Base-by-base conservation (phyloP, 139 green algal species). In the Pedinophyceae sp. region DNA sequence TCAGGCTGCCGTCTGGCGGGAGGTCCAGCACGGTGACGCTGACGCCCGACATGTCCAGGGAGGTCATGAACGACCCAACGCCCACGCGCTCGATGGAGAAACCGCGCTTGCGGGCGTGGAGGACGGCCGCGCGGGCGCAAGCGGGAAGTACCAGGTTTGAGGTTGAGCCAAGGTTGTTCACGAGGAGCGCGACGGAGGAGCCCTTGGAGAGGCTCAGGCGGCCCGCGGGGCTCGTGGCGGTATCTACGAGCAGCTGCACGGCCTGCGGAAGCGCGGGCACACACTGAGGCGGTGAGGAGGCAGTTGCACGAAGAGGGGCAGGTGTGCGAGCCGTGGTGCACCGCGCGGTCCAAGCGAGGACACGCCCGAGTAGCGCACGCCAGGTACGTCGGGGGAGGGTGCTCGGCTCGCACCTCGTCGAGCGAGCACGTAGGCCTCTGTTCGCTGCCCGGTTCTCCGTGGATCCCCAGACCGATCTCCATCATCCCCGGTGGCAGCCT, bases 391-490 rank as follows among this genome's bases (percentile, higher is more conserved):
- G n/a, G n/a, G n/a, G n/a, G n/a, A n/a, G n/a, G n/a, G n/a, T n/a
- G n/a, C n/a, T n/a, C n/a, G n/a, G n/a, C n/a, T n/a, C n/a, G n/a
- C 13, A 86, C 49, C 6, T 66, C 57, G 3, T 68, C n/a, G n/a
- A n/a, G n/a, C n/a, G n/a, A n/a, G n/a, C n/a, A n/a, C n/a, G n/a
- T n/a, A n/a, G n/a, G 17, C 29, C 34, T 53, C 34, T 54, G 69
- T 2, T 50, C 10, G 7, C 59, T 62, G 15, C 86, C 86, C 0
- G 82, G 81, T 71, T 95, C 86, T 0, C 83, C 83, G 59, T 95
- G 86, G 39, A 93, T 88, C 52, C 86, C 86, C 57, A 95, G 59
- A 1, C 86, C 86, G 46, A 95, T 26, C 67, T 95, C 84, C 41
- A 91, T 72, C 57, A 81, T 66, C 10, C 61, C 63, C 0, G 61